A percentile compares a stretch with the other conserved stretches of the same genome.
Conservation (phyloP, 176 grass and related monocot genomes). For the Carex parvula region DNA sequence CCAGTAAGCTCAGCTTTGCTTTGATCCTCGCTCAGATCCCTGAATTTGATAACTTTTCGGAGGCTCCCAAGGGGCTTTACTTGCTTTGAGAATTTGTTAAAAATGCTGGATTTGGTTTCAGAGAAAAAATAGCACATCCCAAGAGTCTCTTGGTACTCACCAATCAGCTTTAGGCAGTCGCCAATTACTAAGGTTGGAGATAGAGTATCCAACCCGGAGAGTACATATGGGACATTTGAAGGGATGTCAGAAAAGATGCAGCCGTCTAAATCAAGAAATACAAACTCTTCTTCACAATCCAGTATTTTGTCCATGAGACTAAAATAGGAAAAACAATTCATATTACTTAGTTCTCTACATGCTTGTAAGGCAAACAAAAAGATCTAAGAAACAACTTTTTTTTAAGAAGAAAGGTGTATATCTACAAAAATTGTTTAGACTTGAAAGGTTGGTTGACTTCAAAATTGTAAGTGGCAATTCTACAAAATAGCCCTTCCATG, state of each 20-base stretch:
- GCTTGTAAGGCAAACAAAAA: not conserved
- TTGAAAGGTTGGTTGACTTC: not conserved
- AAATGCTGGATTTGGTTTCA: not conserved
- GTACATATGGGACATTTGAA: constrained; percentile 49
- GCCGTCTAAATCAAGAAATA: constrained; percentile 67
- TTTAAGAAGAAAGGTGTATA: no score
- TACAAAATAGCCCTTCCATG: not conserved
- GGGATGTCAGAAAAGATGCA: constrained; percentile 53
- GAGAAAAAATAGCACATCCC: not conserved
- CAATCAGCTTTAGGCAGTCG: constrained; percentile 4
- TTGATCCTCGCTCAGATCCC: not conserved
- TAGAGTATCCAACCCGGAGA: constrained; percentile 34
- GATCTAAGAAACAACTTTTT: not conserved
- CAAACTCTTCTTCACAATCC: constrained; percentile 48
- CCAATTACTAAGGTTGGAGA: not conserved
- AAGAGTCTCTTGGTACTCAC: not conserved
- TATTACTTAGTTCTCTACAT: not conserved
- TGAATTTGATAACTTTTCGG: constrained; percentile 2
- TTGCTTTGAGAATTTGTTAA: not conserved
- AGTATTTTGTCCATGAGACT: constrained; percentile 23
- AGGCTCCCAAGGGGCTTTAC: not conserved
- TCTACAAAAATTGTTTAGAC: not conserved
- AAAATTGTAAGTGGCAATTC: not conserved
- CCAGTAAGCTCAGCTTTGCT: not conserved
- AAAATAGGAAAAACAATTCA: not conserved